phyloP scores from a whole-genome alignment of 106 monocot genomes.

The Phalaenopsis equestris region DNA sequence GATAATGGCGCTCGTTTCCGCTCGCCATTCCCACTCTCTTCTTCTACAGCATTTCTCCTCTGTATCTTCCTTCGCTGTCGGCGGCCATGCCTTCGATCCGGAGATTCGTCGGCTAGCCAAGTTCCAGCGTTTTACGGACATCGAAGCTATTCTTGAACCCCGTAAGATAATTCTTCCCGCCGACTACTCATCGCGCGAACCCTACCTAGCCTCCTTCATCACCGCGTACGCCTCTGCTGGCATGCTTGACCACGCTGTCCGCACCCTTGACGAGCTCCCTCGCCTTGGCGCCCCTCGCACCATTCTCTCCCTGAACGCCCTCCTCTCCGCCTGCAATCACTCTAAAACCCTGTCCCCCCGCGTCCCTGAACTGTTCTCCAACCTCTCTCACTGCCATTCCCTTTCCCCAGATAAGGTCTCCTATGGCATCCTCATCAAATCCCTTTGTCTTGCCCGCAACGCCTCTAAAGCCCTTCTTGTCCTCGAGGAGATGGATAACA shows the following conservation, averaged over 20 bases:
- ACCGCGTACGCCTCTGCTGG: constrained; percentile 41
- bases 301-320: constrained; percentile 41
- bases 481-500: constrained; percentile 35
- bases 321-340: constrained; percentile 46
- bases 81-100: constrained; percentile 13
- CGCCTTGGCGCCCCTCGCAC: constrained; percentile 15
- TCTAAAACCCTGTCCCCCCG: constrained; percentile 13
- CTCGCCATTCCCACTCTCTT: neutral
- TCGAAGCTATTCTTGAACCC: constrained; percentile 20
- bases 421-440: constrained; percentile 47
- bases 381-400: constrained; percentile 26
- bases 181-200: constrained; percentile 9
- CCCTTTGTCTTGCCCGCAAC: constrained; percentile 31
- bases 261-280: constrained; percentile 18
- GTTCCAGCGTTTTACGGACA: constrained; percentile 11
- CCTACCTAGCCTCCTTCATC: constrained; percentile 20
- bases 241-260: constrained; percentile 44
- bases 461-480: constrained; percentile 17
- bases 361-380: constrained; percentile 40
- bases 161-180: neutral
- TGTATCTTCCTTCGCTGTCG: neutral
- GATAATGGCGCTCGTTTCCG: constrained; percentile 8
- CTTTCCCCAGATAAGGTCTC: constrained; percentile 42
- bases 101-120: constrained; percentile 24
- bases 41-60: neutral